Percentiles rank a stretch among this genome's conserved stretches.
Evolutionary conservation across 1,284 basidiomycete species (phyloP).

Genomic region (Apiotrichum brassicae): DNA sequence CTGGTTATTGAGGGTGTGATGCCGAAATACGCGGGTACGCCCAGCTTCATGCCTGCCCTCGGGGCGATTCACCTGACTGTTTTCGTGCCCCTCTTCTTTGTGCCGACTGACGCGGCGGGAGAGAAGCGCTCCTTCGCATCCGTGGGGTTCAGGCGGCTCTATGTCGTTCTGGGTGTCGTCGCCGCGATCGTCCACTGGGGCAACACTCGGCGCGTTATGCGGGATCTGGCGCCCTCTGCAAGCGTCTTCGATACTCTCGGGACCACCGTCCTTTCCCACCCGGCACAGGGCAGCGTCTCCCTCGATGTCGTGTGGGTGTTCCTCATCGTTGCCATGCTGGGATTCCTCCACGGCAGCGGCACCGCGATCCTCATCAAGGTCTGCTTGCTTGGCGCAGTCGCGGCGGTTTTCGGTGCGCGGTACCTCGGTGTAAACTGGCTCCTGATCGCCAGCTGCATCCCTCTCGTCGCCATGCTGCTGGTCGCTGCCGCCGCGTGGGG

Average conservation of each 20-base stretch:
- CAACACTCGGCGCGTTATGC: slow-evolving; percentile 30
- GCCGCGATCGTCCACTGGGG: slow-evolving; percentile 47
- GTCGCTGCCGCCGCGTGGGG: slow-evolving; percentile 17
- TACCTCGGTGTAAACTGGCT: slow-evolving; percentile 37
- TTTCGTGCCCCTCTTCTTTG: slow-evolving; percentile 51
- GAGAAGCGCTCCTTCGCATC: background rate
- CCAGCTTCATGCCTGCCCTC: slow-evolving; percentile 56
- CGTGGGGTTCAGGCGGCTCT: slow-evolving; percentile 39
- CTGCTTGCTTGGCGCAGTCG: slow-evolving; percentile 1
- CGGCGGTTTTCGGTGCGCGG: slow-evolving; percentile 4
- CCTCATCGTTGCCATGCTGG: slow-evolving; percentile 26
- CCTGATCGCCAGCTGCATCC: slow-evolving; percentile 30
- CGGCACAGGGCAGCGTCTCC: slow-evolving; percentile 61
- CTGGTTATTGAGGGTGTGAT: slow-evolving; percentile 52
- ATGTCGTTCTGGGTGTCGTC: slow-evolving; percentile 45
- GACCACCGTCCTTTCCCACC: slow-evolving; percentile 51
- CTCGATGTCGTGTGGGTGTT: slow-evolving; percentile 58
- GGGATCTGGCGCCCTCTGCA: slow-evolving; percentile 10
- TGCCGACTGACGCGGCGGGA: slow-evolving; percentile 5
- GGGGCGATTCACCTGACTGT: slow-evolving; percentile 60
- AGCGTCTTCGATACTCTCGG: slow-evolving; percentile 14
- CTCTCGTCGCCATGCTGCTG: slow-evolving; percentile 27
- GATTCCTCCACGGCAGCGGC: slow-evolving; percentile 30
- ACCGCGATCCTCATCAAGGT: slow-evolving; percentile 20
- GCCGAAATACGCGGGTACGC: slow-evolving; percentile 52